Conservation (phyloP, 345 rosid genomes). For the Eucalyptus dawsonii region DNA sequence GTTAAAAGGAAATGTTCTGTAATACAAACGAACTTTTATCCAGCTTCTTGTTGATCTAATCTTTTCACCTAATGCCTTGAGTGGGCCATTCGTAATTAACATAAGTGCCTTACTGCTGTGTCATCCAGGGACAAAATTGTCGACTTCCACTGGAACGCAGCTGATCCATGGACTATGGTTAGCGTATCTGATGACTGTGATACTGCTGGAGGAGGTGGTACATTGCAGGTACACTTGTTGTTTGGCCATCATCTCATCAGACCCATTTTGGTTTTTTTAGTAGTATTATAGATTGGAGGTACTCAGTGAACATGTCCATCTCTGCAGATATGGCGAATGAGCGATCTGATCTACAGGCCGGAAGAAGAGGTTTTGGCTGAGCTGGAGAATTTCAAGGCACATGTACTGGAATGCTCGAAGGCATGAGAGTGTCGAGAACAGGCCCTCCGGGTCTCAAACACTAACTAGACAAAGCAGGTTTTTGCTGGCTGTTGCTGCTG, state of each 20-base stretch:
- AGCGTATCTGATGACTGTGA: constrained; percentile 99
- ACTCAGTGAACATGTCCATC: not conserved
- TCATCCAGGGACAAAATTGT: constrained; percentile 80
- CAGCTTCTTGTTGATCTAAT: not conserved
- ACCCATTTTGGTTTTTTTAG: not conserved
- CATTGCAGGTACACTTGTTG: constrained; percentile 64
- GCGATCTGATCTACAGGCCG: constrained; percentile 71
- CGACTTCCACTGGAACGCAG: constrained; percentile 85
- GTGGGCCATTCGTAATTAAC: not conserved
- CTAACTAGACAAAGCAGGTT: not conserved
- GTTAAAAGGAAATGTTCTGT: not conserved
- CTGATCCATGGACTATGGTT: constrained; percentile 93
- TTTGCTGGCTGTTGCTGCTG: not conserved
- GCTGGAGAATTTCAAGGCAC: constrained; percentile 77
- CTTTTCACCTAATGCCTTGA: not conserved
- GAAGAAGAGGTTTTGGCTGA: constrained; percentile 88
- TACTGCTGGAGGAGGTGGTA: constrained; percentile 89
- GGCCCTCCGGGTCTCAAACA: not conserved
- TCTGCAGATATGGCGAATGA: constrained; percentile 88
- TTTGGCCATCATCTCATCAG: not conserved
- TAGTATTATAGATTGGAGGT: not conserved
- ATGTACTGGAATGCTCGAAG: constrained; percentile 58
- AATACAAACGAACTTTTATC: not conserved
- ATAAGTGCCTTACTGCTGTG: not conserved
- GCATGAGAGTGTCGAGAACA: constrained; percentile 9